These are phyloP conservation scores for Mollisiaceae sp. DNA, from an alignment of 2,329 filamentous ascomycete species.

Conservation along the genomic window DNA sequence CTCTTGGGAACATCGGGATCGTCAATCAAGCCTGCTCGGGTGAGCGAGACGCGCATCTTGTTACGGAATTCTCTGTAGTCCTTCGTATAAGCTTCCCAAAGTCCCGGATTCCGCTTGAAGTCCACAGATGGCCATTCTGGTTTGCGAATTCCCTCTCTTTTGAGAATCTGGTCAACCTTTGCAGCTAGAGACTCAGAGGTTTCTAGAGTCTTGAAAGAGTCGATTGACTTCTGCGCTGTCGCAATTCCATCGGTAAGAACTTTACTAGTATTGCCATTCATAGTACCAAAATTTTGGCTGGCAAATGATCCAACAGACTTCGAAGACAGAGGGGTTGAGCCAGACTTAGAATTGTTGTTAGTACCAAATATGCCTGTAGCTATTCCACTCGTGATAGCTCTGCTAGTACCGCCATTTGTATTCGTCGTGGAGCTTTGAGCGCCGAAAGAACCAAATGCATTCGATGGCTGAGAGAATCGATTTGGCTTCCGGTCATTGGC, in stretches of 20 bases:
- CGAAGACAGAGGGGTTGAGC: too few relatives aligned
- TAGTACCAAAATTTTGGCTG: too few relatives aligned
- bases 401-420: not conserved
- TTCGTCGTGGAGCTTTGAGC: not conserved
- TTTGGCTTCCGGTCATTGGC: too few relatives aligned
- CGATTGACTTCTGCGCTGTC: not conserved
- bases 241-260: not conserved
- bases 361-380: too few relatives aligned
- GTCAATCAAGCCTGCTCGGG: constrained; percentile 65
- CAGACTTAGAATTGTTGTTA: too few relatives aligned
- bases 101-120: constrained; percentile 15
- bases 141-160: constrained; percentile 47
- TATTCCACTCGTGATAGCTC: too few relatives aligned
- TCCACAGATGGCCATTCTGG: constrained; percentile 55
- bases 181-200: constrained; percentile 16
- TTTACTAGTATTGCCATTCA: too few relatives aligned
- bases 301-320: too few relatives aligned
- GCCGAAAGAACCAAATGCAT: not conserved
- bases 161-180: constrained; percentile 18
- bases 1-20: constrained; percentile 67
- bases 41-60: constrained; percentile 61
- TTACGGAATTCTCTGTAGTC: constrained; percentile 62
- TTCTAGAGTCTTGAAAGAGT: not conserved
- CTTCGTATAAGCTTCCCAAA: constrained; percentile 39
- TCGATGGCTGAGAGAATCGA: too few relatives aligned